A percentile compares a stretch with the other conserved stretches of the same genome.
phyloP scores from a whole-genome alignment of 345 rosid genomes.

The Cardamine resedifolia region DNA sequence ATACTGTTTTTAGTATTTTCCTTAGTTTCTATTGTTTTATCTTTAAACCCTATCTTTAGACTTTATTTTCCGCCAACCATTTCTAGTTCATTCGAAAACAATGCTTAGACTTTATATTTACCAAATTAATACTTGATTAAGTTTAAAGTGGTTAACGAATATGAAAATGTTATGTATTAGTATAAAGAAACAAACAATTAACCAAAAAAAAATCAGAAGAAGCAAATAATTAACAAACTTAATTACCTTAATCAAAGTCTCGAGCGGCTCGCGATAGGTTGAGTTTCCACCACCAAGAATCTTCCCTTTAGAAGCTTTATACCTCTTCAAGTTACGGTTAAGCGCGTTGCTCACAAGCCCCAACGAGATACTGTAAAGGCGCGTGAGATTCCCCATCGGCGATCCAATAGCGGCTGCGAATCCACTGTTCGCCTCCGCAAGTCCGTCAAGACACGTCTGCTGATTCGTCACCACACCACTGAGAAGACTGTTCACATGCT shows the following conservation, averaged over 20 bases:
- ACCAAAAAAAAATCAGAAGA: neutral
- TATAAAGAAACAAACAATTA: neutral
- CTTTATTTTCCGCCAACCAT: neutral
- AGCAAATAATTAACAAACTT: neutral
- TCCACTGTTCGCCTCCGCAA: slow-evolving; percentile 46
- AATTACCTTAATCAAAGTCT: slow-evolving; percentile 56
- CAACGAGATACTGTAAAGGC: slow-evolving; percentile 57
- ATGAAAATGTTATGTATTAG: no score
- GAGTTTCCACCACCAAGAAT: slow-evolving; percentile 33
- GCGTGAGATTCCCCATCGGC: slow-evolving; percentile 49
- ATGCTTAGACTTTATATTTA: no score
- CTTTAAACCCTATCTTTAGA: neutral
- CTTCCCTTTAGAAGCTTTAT: slow-evolving; percentile 21
- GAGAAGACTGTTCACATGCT: slow-evolving; percentile 48
- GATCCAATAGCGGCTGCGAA: slow-evolving; percentile 36
- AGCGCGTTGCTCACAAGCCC: slow-evolving; percentile 55
- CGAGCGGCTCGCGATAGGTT: slow-evolving; percentile 50
- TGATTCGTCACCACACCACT: slow-evolving; percentile 73
- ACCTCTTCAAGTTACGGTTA: slow-evolving; percentile 45
- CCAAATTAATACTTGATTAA: no score
- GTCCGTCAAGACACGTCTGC: slow-evolving; percentile 62
- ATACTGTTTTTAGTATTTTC: neutral
- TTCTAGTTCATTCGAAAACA: neutral
- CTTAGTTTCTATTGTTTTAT: neutral
- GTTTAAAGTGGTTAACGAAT: neutral